Percentiles rank a stretch among this genome's conserved stretches.
phyloP scores from a whole-genome alignment of 164 flowering plant species.

The Tinospora cordifolia region DNA sequence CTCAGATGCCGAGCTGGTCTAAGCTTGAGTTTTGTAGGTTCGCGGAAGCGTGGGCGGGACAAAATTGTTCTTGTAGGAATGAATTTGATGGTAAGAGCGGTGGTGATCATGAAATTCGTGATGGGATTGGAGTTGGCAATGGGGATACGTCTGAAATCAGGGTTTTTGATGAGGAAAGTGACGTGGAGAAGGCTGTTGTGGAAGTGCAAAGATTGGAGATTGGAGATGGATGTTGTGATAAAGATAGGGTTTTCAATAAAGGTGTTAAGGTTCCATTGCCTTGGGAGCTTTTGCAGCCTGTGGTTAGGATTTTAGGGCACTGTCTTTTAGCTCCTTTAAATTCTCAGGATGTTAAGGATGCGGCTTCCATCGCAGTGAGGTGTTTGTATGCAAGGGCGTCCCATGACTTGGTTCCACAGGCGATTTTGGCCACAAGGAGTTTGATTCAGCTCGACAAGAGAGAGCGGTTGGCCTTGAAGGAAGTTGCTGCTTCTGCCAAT shows the following conservation, averaged over 20 bases:
- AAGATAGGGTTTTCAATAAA: slow-evolving; percentile 13
- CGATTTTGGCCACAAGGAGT: slow-evolving; percentile 76
- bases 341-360: slow-evolving; percentile 62
- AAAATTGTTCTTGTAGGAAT: slow-evolving; percentile 50
- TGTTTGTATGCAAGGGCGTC: slow-evolving; percentile 79
- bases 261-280: slow-evolving; percentile 78
- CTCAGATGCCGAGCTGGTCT: slow-evolving; percentile 86
- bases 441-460: slow-evolving; percentile 77
- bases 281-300: slow-evolving; percentile 85
- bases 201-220: slow-evolving; percentile 34
- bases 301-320: slow-evolving; percentile 75
- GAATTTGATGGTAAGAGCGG: slow-evolving; percentile 19
- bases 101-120: not conserved
- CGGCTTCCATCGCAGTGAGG: slow-evolving; percentile 68
- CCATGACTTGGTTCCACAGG: slow-evolving; percentile 84
- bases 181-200: slow-evolving; percentile 21
- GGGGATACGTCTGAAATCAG: slow-evolving; percentile 10
- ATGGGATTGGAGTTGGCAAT: not conserved
- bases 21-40: slow-evolving; percentile 64
- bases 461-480: slow-evolving; percentile 39
- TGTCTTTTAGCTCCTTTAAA: slow-evolving; percentile 79
- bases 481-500: slow-evolving; percentile 29
- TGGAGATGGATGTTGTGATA: slow-evolving; percentile 5
- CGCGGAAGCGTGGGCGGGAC: slow-evolving; percentile 74
- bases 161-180: slow-evolving; percentile 18